A percentile compares a stretch with the other conserved stretches of the same genome.
phyloP scores from a whole-genome alignment of 306 rosid species.

The Casuarina equisetifolia region DNA sequence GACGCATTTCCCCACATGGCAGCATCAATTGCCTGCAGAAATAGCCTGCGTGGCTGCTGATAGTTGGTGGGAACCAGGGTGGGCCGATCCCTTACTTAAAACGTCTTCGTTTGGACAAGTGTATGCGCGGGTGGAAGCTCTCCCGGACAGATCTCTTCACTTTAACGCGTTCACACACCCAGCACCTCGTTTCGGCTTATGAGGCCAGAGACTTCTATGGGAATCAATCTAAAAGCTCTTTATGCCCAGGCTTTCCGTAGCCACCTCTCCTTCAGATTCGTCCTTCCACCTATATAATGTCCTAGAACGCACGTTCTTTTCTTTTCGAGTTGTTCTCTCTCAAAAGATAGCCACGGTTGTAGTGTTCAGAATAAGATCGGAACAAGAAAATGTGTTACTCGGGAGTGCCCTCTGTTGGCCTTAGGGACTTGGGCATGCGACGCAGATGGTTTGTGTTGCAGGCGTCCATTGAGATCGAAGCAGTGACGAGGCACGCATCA shows the following conservation, averaged over 20 bases:
- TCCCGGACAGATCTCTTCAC: conserved; percentile 1
- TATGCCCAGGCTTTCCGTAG: conserved; percentile 35
- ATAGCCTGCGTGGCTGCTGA: conserved; percentile 23
- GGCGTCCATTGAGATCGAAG: conserved; percentile 17
- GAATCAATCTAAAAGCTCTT: conserved; percentile 43
- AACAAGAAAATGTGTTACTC: conserved; percentile 58
- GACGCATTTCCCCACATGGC: conserved; percentile 24
- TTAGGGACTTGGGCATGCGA: conserved; percentile 25
- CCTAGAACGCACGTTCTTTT: conserved; percentile 35
- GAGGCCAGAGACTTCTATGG: conserved; percentile 22
- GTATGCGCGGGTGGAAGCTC: conserved; percentile 17
- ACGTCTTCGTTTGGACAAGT: conserved; percentile 16
- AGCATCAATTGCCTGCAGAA: conserved; percentile 16
- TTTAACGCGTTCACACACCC: conserved; percentile 1
- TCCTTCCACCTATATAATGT: conserved; percentile 31
- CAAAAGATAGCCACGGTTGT: background rate
- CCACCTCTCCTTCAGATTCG: conserved; percentile 34
- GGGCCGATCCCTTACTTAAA: conserved; percentile 2
- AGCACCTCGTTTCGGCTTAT: background rate
- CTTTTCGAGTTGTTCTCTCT: conserved; percentile 30
- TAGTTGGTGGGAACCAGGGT: conserved; percentile 11
- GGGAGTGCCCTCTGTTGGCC: conserved; percentile 31
- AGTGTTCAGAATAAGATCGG: background rate
- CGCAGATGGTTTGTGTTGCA: conserved; percentile 37
- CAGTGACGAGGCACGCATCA: conserved; percentile 26